phyloP scores from a whole-genome alignment of 225 moss, liverwort and hornwort species.

The Bryum argenteum region DNA sequence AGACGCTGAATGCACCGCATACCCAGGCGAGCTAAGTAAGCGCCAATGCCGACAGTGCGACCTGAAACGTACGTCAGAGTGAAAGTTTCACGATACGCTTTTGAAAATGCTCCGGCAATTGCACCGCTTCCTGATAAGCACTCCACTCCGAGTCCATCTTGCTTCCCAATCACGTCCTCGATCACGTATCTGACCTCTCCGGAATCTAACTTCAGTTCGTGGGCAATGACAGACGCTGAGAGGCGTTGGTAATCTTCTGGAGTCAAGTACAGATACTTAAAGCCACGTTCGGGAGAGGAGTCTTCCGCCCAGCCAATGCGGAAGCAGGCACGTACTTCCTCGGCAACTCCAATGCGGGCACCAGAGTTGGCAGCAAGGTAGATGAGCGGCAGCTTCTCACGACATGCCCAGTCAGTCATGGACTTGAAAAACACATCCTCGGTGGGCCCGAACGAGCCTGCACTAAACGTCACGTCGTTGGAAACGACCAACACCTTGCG shows the following conservation, averaged over 20 bases:
- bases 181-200: slow-evolving; percentile 84
- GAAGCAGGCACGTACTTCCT: slow-evolving; percentile 90
- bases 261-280: slow-evolving; percentile 84
- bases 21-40: slow-evolving; percentile 93
- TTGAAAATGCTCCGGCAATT: slow-evolving; percentile 90
- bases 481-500: slow-evolving; percentile 79
- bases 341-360: slow-evolving; percentile 89
- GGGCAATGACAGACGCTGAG: slow-evolving; percentile 61
- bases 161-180: slow-evolving; percentile 84
- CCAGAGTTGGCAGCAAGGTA: slow-evolving; percentile 97
- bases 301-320: slow-evolving; percentile 93
- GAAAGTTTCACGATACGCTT: slow-evolving; percentile 87
- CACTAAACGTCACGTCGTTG: slow-evolving; percentile 89
- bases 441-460: slow-evolving; percentile 85
- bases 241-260: slow-evolving; percentile 65
- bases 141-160: slow-evolving; percentile 94
- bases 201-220: slow-evolving; percentile 62
- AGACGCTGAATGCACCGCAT: slow-evolving; percentile 96
- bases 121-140: slow-evolving; percentile 98
- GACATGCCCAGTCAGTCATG: slow-evolving; percentile 80
- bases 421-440: slow-evolving; percentile 92
- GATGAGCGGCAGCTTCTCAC: slow-evolving; percentile 81
- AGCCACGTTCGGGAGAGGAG: slow-evolving; percentile 76
- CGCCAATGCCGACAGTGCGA: slow-evolving; percentile 93
- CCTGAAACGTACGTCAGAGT: slow-evolving; percentile 95